Evolutionary conservation across 306 rosid species (phyloP), one percentile per base, ranked within the genome.

Genomic region (Begonia loranthoides): DNA sequence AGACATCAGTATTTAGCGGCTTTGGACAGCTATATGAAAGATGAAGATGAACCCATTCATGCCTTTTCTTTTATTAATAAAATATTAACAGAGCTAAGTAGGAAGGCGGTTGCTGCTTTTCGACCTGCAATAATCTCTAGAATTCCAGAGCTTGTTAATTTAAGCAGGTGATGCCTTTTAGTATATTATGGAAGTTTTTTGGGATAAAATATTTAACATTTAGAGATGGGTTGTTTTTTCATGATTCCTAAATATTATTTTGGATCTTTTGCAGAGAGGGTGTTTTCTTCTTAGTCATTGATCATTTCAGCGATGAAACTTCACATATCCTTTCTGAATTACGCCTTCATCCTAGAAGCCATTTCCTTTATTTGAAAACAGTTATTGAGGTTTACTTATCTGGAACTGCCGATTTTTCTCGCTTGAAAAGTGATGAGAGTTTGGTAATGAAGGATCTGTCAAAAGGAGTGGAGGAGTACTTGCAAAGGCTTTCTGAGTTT

Each of bases 311-410:
- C 33, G 60, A 83, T 60, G 94, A 86, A 65, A 67, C 68, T 70
- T 74, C 83, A 34, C 75, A 60, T 66, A 80, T 90, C 50, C 70
- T 82, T 38, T 69, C 77, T 41, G 67, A 80, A 67, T 90, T 90
- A 49, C 80, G 60, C 54, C 60, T 87, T 66, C 95, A 76, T 70
- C 92, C 70, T 56, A 76, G 63, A 74, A 86, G 95, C 69, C 79
- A 76, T 55, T 90, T 90, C 78, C 93, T 90, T 57, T 86, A 86
- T 75, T 67, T 86, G 15, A 90, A 90, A 79, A 90, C 99, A 33
- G 71, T 75, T 60, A 65, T 90, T 41, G 99, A 82, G 71, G 80
- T 80, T 80, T 82, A 86, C 76, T 79, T 86, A 66, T 82, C 78
- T 64, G 99, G 95, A 50, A 74, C 80, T 47, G 77, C 80, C 17